phyloP scores from a whole-genome alignment of 345 rosid genomes.

The thale cress (Arabidopsis thaliana) region DNA sequence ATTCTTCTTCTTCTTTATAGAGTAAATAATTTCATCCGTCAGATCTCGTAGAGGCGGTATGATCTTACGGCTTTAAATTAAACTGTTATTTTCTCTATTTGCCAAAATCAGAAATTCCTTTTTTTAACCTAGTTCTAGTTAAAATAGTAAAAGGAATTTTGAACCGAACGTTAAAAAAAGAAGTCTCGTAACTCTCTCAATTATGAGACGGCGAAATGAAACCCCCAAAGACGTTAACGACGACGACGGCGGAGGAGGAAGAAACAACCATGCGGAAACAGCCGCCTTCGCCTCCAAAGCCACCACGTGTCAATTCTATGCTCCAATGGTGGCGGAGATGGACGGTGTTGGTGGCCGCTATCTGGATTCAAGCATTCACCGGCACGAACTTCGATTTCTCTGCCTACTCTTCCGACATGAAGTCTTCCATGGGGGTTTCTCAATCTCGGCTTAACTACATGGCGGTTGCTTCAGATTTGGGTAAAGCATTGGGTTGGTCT shows the following conservation, averaged over 20 bases:
- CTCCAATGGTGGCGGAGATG: slow-evolving; percentile 59
- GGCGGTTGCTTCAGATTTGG: slow-evolving; percentile 79
- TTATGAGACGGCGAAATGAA: slow-evolving; percentile 32
- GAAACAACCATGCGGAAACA: neutral
- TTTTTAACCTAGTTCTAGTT: neutral
- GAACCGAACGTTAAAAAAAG: slow-evolving; percentile 26
- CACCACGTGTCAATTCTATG: neutral
- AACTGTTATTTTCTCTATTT: neutral
- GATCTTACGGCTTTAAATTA: neutral
- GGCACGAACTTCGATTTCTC: slow-evolving; percentile 88
- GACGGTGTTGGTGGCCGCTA: slow-evolving; percentile 67
- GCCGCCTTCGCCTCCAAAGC: neutral
- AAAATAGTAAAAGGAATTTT: slow-evolving; percentile 25
- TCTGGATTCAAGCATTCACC: slow-evolving; percentile 82
- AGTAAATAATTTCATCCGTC: neutral
- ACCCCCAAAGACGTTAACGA: neutral
- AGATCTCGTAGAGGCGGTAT: neutral
- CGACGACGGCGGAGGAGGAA: slow-evolving; percentile 5
- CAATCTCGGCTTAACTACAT: slow-evolving; percentile 73
- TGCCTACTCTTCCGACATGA: slow-evolving; percentile 65
- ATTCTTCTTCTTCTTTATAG: neutral
- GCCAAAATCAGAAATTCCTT: neutral
- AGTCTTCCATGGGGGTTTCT: slow-evolving; percentile 69
- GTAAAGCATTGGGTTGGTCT: slow-evolving; percentile 83
- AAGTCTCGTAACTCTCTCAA: neutral